These are phyloP conservation scores for Dothistroma pini DNA, from an alignment of 2,329 filamentous ascomycete genomes.

Conservation along the genomic window DNA sequence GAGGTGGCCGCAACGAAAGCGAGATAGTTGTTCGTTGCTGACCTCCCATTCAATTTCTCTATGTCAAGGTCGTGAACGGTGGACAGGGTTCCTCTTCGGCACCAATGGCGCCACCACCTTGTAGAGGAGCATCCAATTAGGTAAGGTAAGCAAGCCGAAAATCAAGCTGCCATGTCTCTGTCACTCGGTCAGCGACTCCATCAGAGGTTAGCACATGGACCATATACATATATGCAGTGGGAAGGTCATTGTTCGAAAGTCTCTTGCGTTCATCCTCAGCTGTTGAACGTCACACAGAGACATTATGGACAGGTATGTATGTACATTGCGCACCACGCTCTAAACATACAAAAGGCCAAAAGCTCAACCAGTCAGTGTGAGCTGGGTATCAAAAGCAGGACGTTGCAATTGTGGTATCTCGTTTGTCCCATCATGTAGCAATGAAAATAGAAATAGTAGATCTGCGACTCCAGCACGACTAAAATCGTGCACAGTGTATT, in stretches of 20 bases:
- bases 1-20: too few species aligned
- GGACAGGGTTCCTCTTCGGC: too few species aligned
- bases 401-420: conserved; percentile 7
- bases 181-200: neutral
- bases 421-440: conserved; percentile 1
- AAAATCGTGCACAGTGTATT: neutral
- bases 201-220: neutral
- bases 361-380: neutral
- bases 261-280: neutral
- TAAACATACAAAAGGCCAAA: neutral
- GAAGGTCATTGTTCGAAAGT: neutral
- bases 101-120: too few species aligned
- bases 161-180: neutral
- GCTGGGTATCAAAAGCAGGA: neutral
- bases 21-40: too few species aligned
- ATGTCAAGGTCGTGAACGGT: too few species aligned
- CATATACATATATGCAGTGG: too few species aligned
- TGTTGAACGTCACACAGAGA: neutral
- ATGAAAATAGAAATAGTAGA: neutral
- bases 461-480: neutral
- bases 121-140: too few species aligned
- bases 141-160: neutral
- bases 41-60: too few species aligned
- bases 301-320: neutral
- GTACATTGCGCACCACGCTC: neutral